A percentile compares a stretch with the other conserved stretches of the same genome.
These are phyloP conservation scores for Spergularia azorica DNA, from an alignment of 179 eudicot species.

Conservation along the genomic window DNA sequence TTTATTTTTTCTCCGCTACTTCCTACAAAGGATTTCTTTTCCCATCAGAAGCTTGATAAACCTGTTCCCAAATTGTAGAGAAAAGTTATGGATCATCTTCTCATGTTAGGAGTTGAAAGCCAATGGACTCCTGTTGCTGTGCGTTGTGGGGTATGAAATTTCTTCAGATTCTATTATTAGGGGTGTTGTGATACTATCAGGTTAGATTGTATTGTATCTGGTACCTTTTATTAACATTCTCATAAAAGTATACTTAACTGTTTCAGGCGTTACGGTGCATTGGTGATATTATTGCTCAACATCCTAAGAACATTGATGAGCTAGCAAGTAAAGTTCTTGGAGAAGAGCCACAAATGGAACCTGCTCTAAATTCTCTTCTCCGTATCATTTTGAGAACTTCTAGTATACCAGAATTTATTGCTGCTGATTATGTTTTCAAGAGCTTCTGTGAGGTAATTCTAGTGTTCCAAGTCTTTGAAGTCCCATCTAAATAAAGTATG, in stretches of 20 bases:
- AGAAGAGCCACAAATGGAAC: conserved; percentile 78
- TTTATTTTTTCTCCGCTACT: not conserved
- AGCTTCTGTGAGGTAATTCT: conserved; percentile 79
- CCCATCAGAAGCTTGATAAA: not conserved
- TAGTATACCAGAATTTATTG: conserved; percentile 77
- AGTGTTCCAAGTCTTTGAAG: not conserved
- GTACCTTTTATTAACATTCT: conserved; percentile 10
- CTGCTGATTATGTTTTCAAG: conserved; percentile 88
- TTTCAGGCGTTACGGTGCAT: conserved; percentile 79
- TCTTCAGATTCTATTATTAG: conserved; percentile 16
- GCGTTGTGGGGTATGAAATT: conserved; percentile 74
- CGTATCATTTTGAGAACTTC: conserved; percentile 83
- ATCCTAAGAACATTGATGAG: conserved; percentile 67
- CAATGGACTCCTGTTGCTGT: conserved; percentile 95
- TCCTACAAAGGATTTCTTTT: not conserved
- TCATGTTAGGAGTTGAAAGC: conserved; percentile 94
- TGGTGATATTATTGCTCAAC: conserved; percentile 69
- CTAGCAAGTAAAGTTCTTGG: conserved; percentile 88
- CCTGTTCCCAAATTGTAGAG: conserved; percentile 48
- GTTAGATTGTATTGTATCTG: conserved; percentile 7
- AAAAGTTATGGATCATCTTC: conserved; percentile 70
- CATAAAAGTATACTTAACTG: conserved; percentile 17
- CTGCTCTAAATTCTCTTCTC: conserved; percentile 81
- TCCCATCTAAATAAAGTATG: not conserved
- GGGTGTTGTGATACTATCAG: conserved; percentile 1